Evolutionary conservation across 371 early-diverging fungal species (phyloP), one percentile per base, ranked within the genome.

Genomic region (Mortierella sp.): DNA sequence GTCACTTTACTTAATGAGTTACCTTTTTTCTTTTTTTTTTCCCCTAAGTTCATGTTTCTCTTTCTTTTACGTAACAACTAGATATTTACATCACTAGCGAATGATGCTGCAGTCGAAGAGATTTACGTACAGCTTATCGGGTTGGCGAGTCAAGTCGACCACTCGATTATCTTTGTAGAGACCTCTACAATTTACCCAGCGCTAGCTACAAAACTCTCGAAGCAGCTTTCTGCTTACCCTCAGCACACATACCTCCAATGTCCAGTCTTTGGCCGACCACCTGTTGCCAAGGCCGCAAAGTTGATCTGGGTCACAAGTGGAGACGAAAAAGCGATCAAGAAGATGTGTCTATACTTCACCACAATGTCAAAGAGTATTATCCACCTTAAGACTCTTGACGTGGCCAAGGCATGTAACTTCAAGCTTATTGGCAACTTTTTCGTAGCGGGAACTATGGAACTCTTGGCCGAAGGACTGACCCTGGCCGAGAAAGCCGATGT

Each of bases 351-450:
- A 43, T 89, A 67, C 70, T 86, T 59, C 71, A 81, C 72, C 4
- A 81, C 76, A 10, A 81, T 81, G 82, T 81, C 82, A 53, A 75
- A 76, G 63, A 63, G 60, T 28, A 81, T 81, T 43, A 81, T 81
- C 53, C 76, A 81, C 28, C 82, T 76, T 70, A 68, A 69, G 41
- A 81, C 82, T 10, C 72, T 85, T 0, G 84, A 91, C 61, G 84
- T 85, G 0, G 75, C 72, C 16, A 65, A 76, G 4, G 90, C 90
- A 2, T 85, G 89, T 7, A 81, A 78, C 5, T 85, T 91, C 65
- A 93, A 95, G 71, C 83, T 95, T 8, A 83, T 89, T 19, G 94
- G 94, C 50, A 94, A 95, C 70, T 94, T 89, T 59, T 86, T 93
- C 63, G 83, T 94, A 8, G 87, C 86, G 0, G 77, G 89, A 1